Percentiles rank a stretch among this genome's conserved stretches.
phyloP scores from a whole-genome alignment of 169 alveolate species.

The Eimeria zaria region DNA sequence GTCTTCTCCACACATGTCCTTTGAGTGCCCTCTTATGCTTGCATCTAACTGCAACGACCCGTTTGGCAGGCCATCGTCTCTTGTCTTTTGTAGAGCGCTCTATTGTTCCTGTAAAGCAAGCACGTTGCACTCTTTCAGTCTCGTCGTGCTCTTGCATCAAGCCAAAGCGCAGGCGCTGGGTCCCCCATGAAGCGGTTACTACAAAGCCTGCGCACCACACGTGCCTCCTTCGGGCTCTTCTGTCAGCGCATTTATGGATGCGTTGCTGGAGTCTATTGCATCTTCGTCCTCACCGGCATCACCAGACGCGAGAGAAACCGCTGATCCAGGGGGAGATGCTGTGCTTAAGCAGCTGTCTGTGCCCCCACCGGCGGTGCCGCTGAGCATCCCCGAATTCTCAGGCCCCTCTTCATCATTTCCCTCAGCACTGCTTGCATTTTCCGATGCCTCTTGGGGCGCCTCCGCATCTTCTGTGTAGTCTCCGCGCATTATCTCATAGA shows the following conservation, averaged over 20 bases:
- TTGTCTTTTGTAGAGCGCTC: background rate
- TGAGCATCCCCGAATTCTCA: background rate
- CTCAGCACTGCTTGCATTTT: background rate
- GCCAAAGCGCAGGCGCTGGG: background rate
- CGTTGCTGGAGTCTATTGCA: background rate
- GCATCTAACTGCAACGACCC: background rate
- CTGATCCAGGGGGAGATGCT: background rate
- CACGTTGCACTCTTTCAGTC: background rate
- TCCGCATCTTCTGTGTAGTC: conserved; percentile 24
- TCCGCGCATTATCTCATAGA: conserved; percentile 68
- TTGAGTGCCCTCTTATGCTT: background rate
- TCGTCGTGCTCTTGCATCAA: background rate
- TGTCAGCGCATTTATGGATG: background rate
- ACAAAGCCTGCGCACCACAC: background rate
- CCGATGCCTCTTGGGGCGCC: background rate
- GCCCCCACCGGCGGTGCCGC: background rate
- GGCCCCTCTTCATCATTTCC: background rate
- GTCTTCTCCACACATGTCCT: background rate
- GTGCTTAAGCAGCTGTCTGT: background rate
- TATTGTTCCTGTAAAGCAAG: background rate
- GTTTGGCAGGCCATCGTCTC: background rate
- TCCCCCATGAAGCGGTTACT: background rate
- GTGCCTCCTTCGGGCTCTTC: background rate
- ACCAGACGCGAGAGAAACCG: background rate
- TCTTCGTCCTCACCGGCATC: conserved; percentile 4